Percentiles rank a stretch among this genome's conserved stretches.
These are phyloP conservation scores for Pseudogymnoascus verrucosus DNA, from an alignment of 2,329 filamentous ascomycete species.

Conservation along the genomic window DNA sequence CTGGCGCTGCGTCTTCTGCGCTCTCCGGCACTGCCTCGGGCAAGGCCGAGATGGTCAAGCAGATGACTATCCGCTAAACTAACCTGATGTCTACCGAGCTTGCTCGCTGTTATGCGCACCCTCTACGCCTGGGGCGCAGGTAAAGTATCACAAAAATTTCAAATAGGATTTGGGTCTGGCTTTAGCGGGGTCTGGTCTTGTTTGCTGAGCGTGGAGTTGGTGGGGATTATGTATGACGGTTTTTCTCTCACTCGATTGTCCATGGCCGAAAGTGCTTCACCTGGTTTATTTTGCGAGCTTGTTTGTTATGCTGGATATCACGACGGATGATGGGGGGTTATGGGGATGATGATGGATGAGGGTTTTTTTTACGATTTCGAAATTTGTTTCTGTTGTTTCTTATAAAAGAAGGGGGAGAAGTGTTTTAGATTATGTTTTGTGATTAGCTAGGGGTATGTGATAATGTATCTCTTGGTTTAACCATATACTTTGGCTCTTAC, in stretches of 20 bases:
- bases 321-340: slow-evolving; percentile 15
- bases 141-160: slow-evolving; percentile 27
- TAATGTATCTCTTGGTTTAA: slow-evolving; percentile 1
- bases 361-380: neutral
- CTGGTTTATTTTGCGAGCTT: slow-evolving; percentile 25
- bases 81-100: slow-evolving; percentile 27
- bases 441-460: slow-evolving; percentile 6
- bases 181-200: slow-evolving; percentile 32
- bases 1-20: slow-evolving; percentile 59
- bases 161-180: slow-evolving; percentile 26
- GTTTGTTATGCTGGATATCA: slow-evolving; percentile 21
- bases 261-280: slow-evolving; percentile 42
- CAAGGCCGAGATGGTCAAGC: slow-evolving; percentile 84
- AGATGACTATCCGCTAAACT: slow-evolving; percentile 81
- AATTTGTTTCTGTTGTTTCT: neutral
- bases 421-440: slow-evolving; percentile 6
- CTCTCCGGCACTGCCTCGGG: slow-evolving; percentile 59
- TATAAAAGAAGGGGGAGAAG: neutral
- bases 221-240: slow-evolving; percentile 28
- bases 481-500: neutral
- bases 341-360: neutral
- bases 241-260: slow-evolving; percentile 34
- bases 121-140: slow-evolving; percentile 15
- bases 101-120: slow-evolving; percentile 3
- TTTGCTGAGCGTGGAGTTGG: slow-evolving; percentile 47